Base-by-base conservation (phyloP, 179 eudicot genomes). In the Silene coronaria region DNA sequence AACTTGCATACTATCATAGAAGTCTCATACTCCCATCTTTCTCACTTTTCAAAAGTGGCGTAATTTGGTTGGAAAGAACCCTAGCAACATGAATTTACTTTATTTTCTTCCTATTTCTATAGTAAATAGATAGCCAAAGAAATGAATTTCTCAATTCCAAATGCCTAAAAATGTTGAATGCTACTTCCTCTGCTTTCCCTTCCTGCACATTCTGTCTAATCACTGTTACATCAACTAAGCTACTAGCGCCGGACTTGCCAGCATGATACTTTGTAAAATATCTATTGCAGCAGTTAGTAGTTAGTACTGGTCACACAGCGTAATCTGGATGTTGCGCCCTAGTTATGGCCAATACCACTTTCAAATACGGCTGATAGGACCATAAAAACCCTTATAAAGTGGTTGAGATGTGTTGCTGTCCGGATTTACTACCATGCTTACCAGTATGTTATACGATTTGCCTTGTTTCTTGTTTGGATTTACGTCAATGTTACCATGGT, bases 391-490 rank as follows among this genome's bases (percentile, higher is more conserved):
- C 51, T 45, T 45, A 45, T 45, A 11, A 11, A 45, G 51, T 45
- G 51, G 51, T 45, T 45, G 51, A 45, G 51, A 45, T 45, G 14
- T 4, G 4, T 45, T 45, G 51, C 51, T 14, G 51, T 45, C 51
- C 4, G 51, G 16, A 45, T 45, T 45, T 12, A 45, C 16, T 11
- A 45, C 51, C 16, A 11, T 45, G 14, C 51, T 45, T 45, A 11
- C 16, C 14, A 21, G 14, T 34, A 9, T 34, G 12, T n/a, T 12
- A 36, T 71, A 27, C 62, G 36, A 23, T 27, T 72, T 48, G 53
- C 65, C 28, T 75, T 55, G 16, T 38, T 27, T 48, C 42, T 66
- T 45, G n/a, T 60, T 12, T 78, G 66, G 36, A 75, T 75, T 62
- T 26, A 55, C 32, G 12, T 34, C 55, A 14, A 16, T 55, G 26